Conservation (phyloP, 495 filamentous ascomycete species). For the Tricharina praecox region DNA sequence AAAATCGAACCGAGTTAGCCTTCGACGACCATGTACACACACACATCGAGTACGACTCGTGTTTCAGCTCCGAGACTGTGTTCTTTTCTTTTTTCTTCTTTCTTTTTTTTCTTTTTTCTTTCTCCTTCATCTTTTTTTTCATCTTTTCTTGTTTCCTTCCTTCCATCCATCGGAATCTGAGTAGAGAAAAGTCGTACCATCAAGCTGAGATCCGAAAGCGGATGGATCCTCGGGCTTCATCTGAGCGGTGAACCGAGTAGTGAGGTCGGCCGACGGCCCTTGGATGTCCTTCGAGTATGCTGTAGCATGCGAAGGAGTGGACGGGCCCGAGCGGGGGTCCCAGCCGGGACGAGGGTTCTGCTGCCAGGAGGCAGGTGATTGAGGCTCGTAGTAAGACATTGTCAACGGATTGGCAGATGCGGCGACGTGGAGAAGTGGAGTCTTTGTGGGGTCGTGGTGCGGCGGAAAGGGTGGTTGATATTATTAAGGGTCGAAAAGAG, state of each 20-base stretch:
- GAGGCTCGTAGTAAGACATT: slow-evolving; percentile 81
- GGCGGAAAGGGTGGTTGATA: not conserved
- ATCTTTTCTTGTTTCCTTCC: not conserved
- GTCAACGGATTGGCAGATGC: slow-evolving; percentile 19
- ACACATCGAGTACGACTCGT: no score
- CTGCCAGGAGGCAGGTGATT: slow-evolving; percentile 58
- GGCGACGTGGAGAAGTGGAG: not conserved
- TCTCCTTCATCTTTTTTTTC: no score
- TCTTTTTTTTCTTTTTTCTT: no score
- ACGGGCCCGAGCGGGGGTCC: slow-evolving; percentile 37
- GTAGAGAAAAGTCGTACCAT: slow-evolving; percentile 46
- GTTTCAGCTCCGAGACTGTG: no score
- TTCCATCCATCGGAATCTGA: not conserved
- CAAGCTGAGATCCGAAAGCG: slow-evolving; percentile 78
- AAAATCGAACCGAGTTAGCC: slow-evolving; percentile 11
- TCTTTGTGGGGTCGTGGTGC: not conserved
- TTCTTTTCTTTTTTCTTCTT: no score
- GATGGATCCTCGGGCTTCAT: slow-evolving; percentile 57
- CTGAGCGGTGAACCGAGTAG: slow-evolving; percentile 53
- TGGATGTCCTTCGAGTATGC: slow-evolving; percentile 11
- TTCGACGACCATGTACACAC: no score
- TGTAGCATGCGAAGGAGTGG: slow-evolving; percentile 24
- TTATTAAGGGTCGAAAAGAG: slow-evolving; percentile 5
- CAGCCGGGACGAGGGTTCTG: slow-evolving; percentile 74
- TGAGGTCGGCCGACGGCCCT: slow-evolving; percentile 27